Base-by-base conservation (phyloP, 306 rosid genomes). In the Nissolia schottii region DNA sequence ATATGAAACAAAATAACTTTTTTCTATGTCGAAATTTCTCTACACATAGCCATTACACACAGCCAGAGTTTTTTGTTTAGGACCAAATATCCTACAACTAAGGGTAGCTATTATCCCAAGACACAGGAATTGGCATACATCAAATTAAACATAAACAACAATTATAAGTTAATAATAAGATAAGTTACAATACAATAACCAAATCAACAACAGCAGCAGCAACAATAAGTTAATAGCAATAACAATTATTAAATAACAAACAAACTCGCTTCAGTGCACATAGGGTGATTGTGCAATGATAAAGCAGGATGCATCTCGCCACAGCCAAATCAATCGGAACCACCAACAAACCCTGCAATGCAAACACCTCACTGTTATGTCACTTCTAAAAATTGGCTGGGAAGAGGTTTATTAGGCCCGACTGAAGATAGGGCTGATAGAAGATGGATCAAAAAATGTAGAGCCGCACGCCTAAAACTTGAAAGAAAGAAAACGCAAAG, bases 221-320 rank as follows among this genome's bases (percentile, higher is more conserved):
- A 51, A 67, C 19, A 50, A 67, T 29, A 50, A 11, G 9, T 3
- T 7, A 43, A 29, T n/a, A n/a, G n/a, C n/a, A n/a, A n/a, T n/a
- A n/a, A n/a, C n/a, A n/a, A n/a, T n/a, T n/a, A n/a, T n/a, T n/a
- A 28, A 48, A n/a, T 28, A 0, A n/a, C 1, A 67, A 73, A 80
- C 79, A 84, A 78, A 83, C 96, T 91, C 67, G 91, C 98, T 67
- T 91, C 88, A 0, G 91, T 87, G 5, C 98, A 91, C 96, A 87
- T 89, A 0, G 98, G 98, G 75, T 93, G 98, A 80, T 89, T 91
- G 87, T 93, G 98, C 64, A 91, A 70, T 45, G 98, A 85, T 54
- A 93, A 73, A 59, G 97, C 97, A 82, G 98, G 98, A 77, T 93
- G 98, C 97, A 93, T 85, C 73, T 74, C 77, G 77, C 12, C 35